phyloP scores from a whole-genome alignment of 768 basidiomycete species.

The Mycena crocata region DNA sequence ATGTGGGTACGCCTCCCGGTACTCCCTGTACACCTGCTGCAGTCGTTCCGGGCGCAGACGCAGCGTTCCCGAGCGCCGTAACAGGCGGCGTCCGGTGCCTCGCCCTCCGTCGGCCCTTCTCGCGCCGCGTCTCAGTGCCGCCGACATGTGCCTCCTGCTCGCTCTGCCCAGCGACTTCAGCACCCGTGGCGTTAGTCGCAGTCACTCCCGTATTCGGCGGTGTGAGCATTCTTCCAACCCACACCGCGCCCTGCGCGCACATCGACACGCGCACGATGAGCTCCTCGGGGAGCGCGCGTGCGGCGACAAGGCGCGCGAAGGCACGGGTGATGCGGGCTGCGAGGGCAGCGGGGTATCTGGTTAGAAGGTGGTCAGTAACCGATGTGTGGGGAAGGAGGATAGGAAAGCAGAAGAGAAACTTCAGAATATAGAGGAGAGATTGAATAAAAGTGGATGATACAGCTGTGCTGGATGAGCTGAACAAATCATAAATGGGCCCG shows the following conservation, averaged over 20 bases:
- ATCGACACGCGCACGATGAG: slow-evolving; percentile 31
- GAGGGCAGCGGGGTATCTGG: not conserved
- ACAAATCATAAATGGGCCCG: too few species aligned
- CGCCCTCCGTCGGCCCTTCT: too few species aligned
- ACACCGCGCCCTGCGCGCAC: slow-evolving; percentile 28
- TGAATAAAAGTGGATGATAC: too few species aligned
- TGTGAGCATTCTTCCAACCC: slow-evolving; percentile 25
- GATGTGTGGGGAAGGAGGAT: not conserved
- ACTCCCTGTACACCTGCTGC: not conserved
- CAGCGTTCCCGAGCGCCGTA: too few species aligned
- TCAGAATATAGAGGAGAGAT: too few species aligned
- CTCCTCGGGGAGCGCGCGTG: slow-evolving; percentile 32
- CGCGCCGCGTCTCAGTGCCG: too few species aligned
- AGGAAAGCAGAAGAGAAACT: too few species aligned
- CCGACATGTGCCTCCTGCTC: not conserved
- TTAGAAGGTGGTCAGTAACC: not conserved
- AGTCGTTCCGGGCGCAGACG: not conserved
- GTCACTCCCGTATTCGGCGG: not conserved
- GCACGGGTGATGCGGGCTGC: slow-evolving; percentile 21
- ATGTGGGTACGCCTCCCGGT: not conserved
- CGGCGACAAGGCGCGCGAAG: slow-evolving; percentile 25
- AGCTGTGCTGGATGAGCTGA: too few species aligned
- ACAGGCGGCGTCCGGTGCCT: too few species aligned
- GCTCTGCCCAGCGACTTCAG: not conserved
- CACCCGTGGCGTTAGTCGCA: not conserved